Conservation (phyloP, 2,329 filamentous ascomycete species). For the Colletotrichum plurivorum region DNA sequence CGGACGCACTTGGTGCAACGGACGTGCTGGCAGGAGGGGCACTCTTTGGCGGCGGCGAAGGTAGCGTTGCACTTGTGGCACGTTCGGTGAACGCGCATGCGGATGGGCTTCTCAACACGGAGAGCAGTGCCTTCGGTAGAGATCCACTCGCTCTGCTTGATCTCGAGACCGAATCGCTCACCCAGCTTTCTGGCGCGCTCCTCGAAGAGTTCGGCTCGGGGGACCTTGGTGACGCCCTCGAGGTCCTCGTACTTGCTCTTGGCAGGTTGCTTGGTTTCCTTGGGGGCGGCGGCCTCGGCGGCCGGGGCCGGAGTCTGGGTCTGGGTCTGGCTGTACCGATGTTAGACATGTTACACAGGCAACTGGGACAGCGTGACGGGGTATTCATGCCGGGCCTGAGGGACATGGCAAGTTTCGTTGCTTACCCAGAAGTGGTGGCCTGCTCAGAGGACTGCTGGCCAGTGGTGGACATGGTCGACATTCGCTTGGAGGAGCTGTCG, state of each 20-base stretch:
- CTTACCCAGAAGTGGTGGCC: slow-evolving; percentile 33
- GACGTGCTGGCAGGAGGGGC: slow-evolving; percentile 81
- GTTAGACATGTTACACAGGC: slow-evolving; percentile 20
- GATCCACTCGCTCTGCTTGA: slow-evolving; percentile 68
- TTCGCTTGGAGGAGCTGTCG: slow-evolving; percentile 48
- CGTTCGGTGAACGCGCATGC: slow-evolving; percentile 82
- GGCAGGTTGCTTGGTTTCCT: slow-evolving; percentile 34
- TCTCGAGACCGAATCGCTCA: slow-evolving; percentile 68
- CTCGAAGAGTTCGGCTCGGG: slow-evolving; percentile 66
- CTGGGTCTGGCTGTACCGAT: slow-evolving; percentile 16
- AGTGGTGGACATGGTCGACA: slow-evolving; percentile 31
- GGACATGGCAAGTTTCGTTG: not conserved
- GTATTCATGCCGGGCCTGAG: too few relatives aligned
- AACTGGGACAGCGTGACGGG: not conserved
- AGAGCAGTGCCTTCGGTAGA: slow-evolving; percentile 67
- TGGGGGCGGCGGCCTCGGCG: slow-evolving; percentile 29
- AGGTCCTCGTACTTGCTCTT: slow-evolving; percentile 41
- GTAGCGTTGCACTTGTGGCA: slow-evolving; percentile 86
- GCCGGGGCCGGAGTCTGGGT: slow-evolving; percentile 19
- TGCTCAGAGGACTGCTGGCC: slow-evolving; percentile 31
- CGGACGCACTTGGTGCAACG: slow-evolving; percentile 87
- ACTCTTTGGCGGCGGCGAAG: slow-evolving; percentile 81
- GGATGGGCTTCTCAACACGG: slow-evolving; percentile 81
- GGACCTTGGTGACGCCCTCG: slow-evolving; percentile 55
- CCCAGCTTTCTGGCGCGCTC: slow-evolving; percentile 70